Evolutionary conservation across 345 rosid species (phyloP), one percentile per base, ranked within the genome.

Genomic region (Laguncularia racemosa): DNA sequence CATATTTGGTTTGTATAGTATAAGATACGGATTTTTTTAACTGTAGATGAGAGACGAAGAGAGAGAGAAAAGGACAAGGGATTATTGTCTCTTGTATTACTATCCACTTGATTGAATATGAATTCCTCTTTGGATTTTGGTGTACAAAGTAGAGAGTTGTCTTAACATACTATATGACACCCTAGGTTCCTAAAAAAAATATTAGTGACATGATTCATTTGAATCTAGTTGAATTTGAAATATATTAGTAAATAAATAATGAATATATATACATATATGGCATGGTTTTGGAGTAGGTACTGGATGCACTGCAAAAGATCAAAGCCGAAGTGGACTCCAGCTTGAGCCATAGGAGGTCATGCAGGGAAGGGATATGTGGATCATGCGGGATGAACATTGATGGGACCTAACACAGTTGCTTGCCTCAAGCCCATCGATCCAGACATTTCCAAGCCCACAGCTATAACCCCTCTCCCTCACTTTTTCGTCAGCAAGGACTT

Each of bases 321-420:
- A 86, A 83, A 68, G 86, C 76, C n/a, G 84, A 84, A 66, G 78
- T 75, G 1, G 90, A 83, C 62, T 57, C 83, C 20, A 78, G 77
- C 60, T 60, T 89, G 74, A 73, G 69, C 69, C 81, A 80, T 14
- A 67, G 86, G 48, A 79, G 89, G 64, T 84, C 88, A 21, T 81
- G 95, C 20, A 71, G 90, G 64, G 88, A 84, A 76, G 97, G 91
- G 46, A 82, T 84, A 56, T 81, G 90, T 48, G 92, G 97, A 48
- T 89, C 88, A 8, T 81, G 88, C 52, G 61, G 88, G 5, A 79
- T 84, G 95, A 82, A 82, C 61, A 73, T 86, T 4, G 88, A 79
- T 46, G 88, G 86, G 59, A 75, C 79, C 53, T n/a, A 79, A 86
- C 48, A 86, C 88, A 2, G 83, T 84, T 15, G 95, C 93, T 12